Evolutionary conservation across 768 basidiomycete species (phyloP).

Genomic region (Lactarius sp.): DNA sequence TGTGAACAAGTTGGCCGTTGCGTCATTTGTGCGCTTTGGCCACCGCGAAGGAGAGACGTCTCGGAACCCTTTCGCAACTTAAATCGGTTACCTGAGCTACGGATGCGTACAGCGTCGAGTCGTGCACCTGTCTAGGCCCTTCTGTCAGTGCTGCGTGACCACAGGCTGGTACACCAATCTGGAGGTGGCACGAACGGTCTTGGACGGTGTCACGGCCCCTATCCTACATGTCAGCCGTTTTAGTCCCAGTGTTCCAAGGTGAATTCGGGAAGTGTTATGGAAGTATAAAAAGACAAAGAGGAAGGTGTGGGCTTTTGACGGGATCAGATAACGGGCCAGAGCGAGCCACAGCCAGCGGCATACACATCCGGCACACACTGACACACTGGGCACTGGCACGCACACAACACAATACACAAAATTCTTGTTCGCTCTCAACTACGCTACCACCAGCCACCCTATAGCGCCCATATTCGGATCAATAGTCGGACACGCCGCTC

Average conservation of each 20-base stretch:
- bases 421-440: not conserved
- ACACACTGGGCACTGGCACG: not conserved
- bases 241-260: conserved; percentile 1
- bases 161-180: not conserved
- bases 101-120: not conserved
- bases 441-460: not conserved
- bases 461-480: conserved; percentile 23
- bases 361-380: not conserved
- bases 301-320: conserved; percentile 2
- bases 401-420: not conserved
- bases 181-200: not conserved
- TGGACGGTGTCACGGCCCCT: not conserved
- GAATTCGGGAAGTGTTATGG: conserved; percentile 4
- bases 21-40: not conserved
- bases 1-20: conserved; percentile 13
- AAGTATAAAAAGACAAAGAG: not conserved
- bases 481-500: not conserved
- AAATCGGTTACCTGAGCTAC: not conserved
- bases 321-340: conserved; percentile 20
- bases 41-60: not conserved
- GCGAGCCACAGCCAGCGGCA: not conserved
- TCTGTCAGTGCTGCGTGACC: not conserved
- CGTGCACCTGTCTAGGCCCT: not conserved
- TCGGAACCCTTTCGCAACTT: not conserved
- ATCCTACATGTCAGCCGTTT: not conserved